These are phyloP conservation scores for Colletotrichum gigasporum DNA, from an alignment of 2,329 filamentous ascomycete genomes.

Conservation along the genomic window DNA sequence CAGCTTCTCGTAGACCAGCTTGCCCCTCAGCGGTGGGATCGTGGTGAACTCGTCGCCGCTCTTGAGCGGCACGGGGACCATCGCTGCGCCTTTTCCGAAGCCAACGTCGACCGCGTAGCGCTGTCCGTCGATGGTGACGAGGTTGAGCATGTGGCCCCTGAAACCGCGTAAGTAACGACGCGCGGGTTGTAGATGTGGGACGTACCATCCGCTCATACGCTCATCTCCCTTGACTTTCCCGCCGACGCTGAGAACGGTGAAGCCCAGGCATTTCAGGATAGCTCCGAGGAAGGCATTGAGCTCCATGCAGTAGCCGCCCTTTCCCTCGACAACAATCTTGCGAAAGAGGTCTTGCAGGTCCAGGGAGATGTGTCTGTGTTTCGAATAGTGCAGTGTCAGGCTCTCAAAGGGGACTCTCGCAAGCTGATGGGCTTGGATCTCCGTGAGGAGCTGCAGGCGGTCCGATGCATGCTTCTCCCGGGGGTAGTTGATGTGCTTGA, in stretches of 20 bases:
- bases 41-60: constrained; percentile 41
- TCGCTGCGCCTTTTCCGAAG: constrained; percentile 60
- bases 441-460: constrained; percentile 41
- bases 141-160: constrained; percentile 68
- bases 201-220: constrained; percentile 37
- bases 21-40: constrained; percentile 55
- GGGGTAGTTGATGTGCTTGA: constrained; percentile 41
- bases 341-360: constrained; percentile 51
- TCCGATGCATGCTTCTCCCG: constrained; percentile 33
- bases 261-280: constrained; percentile 59
- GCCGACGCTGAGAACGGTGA: constrained; percentile 58
- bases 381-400: constrained; percentile 60
- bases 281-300: constrained; percentile 55
- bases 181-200: not conserved
- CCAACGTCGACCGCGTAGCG: constrained; percentile 67
- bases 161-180: constrained; percentile 41
- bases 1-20: constrained; percentile 48
- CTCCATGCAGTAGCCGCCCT: constrained; percentile 66
- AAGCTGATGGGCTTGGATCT: constrained; percentile 52
- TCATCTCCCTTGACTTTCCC: constrained; percentile 38
- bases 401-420: constrained; percentile 64
- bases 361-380: constrained; percentile 46
- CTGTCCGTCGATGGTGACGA: constrained; percentile 61
- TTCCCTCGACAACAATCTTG: constrained; percentile 54
- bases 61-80: constrained; percentile 43